Base-by-base conservation (phyloP, 139 green algal genomes). In the Monoraphidium neglectum region DNA sequence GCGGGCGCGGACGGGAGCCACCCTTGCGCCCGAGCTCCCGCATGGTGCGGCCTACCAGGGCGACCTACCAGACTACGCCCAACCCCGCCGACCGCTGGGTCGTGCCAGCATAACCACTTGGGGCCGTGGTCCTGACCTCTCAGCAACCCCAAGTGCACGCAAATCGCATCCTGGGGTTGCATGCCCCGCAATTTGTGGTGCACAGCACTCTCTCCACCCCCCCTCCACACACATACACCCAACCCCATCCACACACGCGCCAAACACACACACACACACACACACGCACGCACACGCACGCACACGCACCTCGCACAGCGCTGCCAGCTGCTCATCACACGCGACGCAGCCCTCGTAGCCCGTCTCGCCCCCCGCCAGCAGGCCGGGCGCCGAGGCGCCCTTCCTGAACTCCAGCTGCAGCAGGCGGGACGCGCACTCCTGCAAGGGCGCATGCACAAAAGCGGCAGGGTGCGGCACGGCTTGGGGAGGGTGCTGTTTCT, bases 321-420 rank as follows among this genome's bases (percentile, higher is more conserved):
- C 76, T 8, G 63, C 59, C 36, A 96, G 67, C 35, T 87, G 28
- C 28, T 93, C 87, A 68, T 96, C 87, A 60, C 91, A 96, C 38
- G 89, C 72, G 1, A 94, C 57, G 67, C 92, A 96, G 21, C 70
- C 85, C 26, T 64, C 74, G 61, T 73, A 75, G 54, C 70, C 59
- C n/a, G 80, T 85, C 24, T 33, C 51, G 3, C 56, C 68, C 69
- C 68, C 47, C 0, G 53, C 37, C 0, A 40, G 53, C 47, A 71
- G 40, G 8, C 63, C 16, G 38, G 83, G 54, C 15, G 83, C 78
- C 21, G 83, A 72, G 32, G 59, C 28, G n/a, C 84, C 82, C 65
- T 92, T 92, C 43, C 85, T 87, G 74, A 77, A 92, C 61, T 92
- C 83, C 38, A 93, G 72, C 23, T 80, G 70, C 61, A 92, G 53